Percentiles rank a stretch among this genome's conserved stretches.
These are phyloP conservation scores for Ascocoryne sarcoides DNA, from an alignment of 2,329 filamentous ascomycete genomes.

Conservation along the genomic window DNA sequence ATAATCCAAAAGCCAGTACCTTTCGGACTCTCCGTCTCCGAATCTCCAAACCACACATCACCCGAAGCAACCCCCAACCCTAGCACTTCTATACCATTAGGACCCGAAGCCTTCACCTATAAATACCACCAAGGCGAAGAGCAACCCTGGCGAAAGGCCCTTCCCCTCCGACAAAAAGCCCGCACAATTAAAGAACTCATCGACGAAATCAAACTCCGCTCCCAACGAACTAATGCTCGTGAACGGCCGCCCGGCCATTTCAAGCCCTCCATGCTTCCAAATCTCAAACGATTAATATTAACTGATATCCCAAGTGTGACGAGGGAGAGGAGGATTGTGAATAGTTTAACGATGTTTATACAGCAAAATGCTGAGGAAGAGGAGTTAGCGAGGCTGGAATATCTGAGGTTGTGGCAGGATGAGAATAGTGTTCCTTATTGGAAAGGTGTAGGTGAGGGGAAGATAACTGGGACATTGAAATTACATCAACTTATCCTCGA, in stretches of 20 bases:
- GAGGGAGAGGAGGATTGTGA: conserved; percentile 3
- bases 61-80: not conserved
- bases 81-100: conserved; percentile 4
- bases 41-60: not conserved
- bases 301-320: conserved; percentile 14
- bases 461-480: conserved; percentile 3
- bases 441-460: not conserved
- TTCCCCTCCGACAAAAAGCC: conserved; percentile 1
- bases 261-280: conserved; percentile 14
- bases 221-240: conserved; percentile 7
- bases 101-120: conserved; percentile 8
- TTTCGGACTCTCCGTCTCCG: conserved; percentile 4
- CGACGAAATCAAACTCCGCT: conserved; percentile 8
- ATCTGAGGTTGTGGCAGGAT: not conserved
- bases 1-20: not conserved
- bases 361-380: conserved; percentile 18
- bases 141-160: conserved; percentile 3
- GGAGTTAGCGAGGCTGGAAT: conserved; percentile 12
- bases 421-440: not conserved
- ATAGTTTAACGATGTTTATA: conserved; percentile 12
- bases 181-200: conserved; percentile 7
- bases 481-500: conserved; percentile 13
- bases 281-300: conserved; percentile 12
- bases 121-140: conserved; percentile 4
- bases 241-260: conserved; percentile 13